Evolutionary conservation across 768 basidiomycete genomes (phyloP).

Genomic region (Podaxis carcinomalis): DNA sequence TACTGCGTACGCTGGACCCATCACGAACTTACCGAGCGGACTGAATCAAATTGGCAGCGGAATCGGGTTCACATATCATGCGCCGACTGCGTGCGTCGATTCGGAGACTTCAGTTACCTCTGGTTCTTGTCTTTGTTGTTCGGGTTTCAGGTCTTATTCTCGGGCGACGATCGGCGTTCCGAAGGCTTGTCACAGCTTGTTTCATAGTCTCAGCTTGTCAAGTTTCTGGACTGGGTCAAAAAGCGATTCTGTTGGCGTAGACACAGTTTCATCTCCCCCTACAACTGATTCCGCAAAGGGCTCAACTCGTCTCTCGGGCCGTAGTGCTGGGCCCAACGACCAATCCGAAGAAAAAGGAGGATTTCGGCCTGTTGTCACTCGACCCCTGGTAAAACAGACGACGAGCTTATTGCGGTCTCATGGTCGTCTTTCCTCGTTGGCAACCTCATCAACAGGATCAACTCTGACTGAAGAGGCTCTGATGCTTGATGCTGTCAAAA

Average conservation of each 20-base stretch:
- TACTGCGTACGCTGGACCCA: constrained; percentile 22
- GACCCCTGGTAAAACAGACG: not conserved
- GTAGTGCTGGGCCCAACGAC: not conserved
- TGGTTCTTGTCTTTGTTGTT: not conserved
- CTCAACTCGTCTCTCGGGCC: not conserved
- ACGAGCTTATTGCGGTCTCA: not conserved
- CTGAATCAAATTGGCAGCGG: constrained; percentile 46
- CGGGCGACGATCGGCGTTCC: constrained; percentile 14
- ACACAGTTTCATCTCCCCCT: not conserved
- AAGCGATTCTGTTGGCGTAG: not conserved
- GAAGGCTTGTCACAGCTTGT: constrained; percentile 19
- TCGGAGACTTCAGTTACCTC: not conserved
- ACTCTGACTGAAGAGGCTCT: not conserved
- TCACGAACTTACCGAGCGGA: constrained; percentile 37
- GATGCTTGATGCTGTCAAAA: not conserved
- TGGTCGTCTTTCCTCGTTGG: constrained; percentile 6
- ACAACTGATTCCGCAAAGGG: not conserved
- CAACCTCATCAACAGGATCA: not conserved
- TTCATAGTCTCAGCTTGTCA: constrained; percentile 15
- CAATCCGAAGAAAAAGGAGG: not conserved
- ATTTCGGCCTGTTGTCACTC: not conserved
- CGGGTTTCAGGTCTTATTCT: constrained; percentile 1
- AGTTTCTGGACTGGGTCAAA: constrained; percentile 14
- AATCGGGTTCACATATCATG: constrained; percentile 45
- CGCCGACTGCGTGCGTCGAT: constrained; percentile 19